A percentile compares a stretch with the other conserved stretches of the same genome.
These are phyloP conservation scores for Diaporthe ilicicola DNA, from an alignment of 2,329 filamentous ascomycete species.

Conservation along the genomic window DNA sequence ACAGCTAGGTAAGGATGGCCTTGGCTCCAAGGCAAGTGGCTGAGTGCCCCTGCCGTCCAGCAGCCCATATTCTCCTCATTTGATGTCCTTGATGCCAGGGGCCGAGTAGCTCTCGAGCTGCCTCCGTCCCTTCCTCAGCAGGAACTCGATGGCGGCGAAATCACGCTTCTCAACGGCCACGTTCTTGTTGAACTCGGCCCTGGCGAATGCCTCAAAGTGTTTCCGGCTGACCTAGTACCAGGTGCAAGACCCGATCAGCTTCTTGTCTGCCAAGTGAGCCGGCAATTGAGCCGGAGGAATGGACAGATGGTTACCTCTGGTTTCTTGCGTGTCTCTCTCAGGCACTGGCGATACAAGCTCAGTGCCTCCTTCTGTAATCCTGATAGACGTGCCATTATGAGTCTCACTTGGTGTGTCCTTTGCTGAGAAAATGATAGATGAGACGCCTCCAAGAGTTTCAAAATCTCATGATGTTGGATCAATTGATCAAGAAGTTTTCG, in stretches of 20 bases:
- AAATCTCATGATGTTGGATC: not conserved
- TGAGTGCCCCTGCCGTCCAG: not conserved
- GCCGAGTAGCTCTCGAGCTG: conserved; percentile 86
- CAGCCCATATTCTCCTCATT: conserved; percentile 40
- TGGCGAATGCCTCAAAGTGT: conserved; percentile 71
- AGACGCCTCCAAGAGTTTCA: not conserved
- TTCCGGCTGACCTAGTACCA: conserved; percentile 59
- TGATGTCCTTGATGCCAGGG: conserved; percentile 81
- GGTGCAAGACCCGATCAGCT: not conserved
- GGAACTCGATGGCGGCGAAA: conserved; percentile 85
- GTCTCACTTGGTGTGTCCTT: not conserved
- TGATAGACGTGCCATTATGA: conserved; percentile 66
- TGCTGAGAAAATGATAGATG: not conserved
- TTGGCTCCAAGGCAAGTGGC: conserved; percentile 27
- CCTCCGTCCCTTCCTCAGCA: conserved; percentile 81
- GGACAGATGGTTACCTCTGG: conserved; percentile 63
- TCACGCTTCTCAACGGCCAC: conserved; percentile 79
- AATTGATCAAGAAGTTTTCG: not conserved
- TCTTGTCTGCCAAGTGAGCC: not conserved
- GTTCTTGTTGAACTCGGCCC: conserved; percentile 82
- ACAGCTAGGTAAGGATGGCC: not conserved
- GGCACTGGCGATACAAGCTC: conserved; percentile 83
- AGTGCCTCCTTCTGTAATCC: conserved; percentile 93
- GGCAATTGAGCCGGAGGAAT: not conserved
- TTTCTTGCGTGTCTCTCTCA: conserved; percentile 84